Evolutionary conservation across 768 basidiomycete genomes (phyloP), one percentile per base, ranked within the genome.

Genomic region (Termitomyces sp.): DNA sequence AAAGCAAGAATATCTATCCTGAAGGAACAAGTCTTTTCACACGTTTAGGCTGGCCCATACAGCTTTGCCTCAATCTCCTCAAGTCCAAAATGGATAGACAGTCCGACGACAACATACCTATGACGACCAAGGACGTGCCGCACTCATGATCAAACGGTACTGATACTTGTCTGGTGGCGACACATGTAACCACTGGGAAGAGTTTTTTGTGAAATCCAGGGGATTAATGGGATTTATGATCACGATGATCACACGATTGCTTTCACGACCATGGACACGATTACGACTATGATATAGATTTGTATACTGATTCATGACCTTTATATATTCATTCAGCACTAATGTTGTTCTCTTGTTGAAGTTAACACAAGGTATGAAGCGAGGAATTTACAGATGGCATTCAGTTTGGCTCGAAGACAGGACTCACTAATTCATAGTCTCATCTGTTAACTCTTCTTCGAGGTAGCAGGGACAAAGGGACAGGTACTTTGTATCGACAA

Each of bases 1-100:
- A 86, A 63, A 78, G 75, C 64, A 76, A 74, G 39, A 70, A 75
- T 51, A 68, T 79, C 18, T 77, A 78, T 48, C 70, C 66, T 7
- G 40, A 64, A 0, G 55, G 66, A 1, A 66, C 72, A 6, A 66
- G 67, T 15, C 65, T 78, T 56, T 71, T 68, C 66, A 67, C 59
- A 60, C 72, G 76, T n/a, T 67, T 79, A 0, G 66, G 63, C 11
- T 79, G 78, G 78, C 79, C 79, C 7, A 39, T 73, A 33, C 52
- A 66, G 33, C 65, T 77, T 28, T 65, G 58, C 40, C 24, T 56
- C n/a, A 62, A 63, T n/a, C 32, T 64, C 44, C 32, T 64, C 13
- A 45, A 36, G 18, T 35, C 15, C n/a, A 49, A 13, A 40, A 20
- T 35, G 13, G n/a, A 33, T 2, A 53, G 55, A 44, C 45, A 49